Percentiles rank a stretch among this genome's conserved stretches.
These are phyloP conservation scores for Verticillium zaregamsianum DNA, from an alignment of 2,329 filamentous ascomycete genomes.

Conservation along the genomic window DNA sequence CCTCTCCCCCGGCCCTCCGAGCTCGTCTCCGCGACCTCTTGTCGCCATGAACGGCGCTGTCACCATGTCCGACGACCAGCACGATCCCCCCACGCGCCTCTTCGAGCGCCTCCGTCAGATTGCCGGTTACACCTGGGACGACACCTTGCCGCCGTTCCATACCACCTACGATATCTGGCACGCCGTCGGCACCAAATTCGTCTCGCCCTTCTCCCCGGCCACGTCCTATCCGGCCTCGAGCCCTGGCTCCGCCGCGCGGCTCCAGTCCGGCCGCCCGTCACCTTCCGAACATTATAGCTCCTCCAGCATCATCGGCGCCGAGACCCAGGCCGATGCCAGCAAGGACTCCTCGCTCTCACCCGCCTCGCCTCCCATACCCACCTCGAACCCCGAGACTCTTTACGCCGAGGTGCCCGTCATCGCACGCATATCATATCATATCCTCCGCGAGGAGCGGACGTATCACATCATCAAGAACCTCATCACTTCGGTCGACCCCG, in stretches of 20 bases:
- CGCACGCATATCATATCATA: slow-evolving; percentile 78
- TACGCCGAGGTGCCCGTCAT: slow-evolving; percentile 65
- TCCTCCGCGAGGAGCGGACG: slow-evolving; percentile 78
- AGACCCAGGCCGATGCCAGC: slow-evolving; percentile 26
- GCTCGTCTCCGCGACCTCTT: slow-evolving; percentile 7
- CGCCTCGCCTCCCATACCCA: slow-evolving; percentile 26
- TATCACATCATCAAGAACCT: slow-evolving; percentile 78
- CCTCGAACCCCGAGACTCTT: slow-evolving; percentile 42
- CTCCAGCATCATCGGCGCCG: slow-evolving; percentile 22
- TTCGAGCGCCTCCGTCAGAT: slow-evolving; percentile 71
- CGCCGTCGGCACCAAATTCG: slow-evolving; percentile 59
- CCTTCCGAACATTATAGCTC: slow-evolving; percentile 35
- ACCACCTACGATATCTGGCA: slow-evolving; percentile 89
- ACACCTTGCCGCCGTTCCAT: slow-evolving; percentile 52
- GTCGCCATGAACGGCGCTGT: slow-evolving; percentile 48
- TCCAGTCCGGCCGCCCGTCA: slow-evolving; percentile 38
- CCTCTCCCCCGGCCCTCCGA: slow-evolving; percentile 9
- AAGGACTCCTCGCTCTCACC: slow-evolving; percentile 34
- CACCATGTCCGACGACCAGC: slow-evolving; percentile 47
- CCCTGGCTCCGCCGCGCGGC: slow-evolving; percentile 36
- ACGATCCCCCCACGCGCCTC: slow-evolving; percentile 63
- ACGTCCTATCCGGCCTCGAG: slow-evolving; percentile 40
- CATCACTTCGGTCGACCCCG: slow-evolving; percentile 65
- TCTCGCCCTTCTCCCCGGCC: slow-evolving; percentile 44
- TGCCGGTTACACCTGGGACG: slow-evolving; percentile 74